These are phyloP conservation scores for Acer saccharum DNA, from an alignment of 345 rosid species.

Conservation along the genomic window DNA sequence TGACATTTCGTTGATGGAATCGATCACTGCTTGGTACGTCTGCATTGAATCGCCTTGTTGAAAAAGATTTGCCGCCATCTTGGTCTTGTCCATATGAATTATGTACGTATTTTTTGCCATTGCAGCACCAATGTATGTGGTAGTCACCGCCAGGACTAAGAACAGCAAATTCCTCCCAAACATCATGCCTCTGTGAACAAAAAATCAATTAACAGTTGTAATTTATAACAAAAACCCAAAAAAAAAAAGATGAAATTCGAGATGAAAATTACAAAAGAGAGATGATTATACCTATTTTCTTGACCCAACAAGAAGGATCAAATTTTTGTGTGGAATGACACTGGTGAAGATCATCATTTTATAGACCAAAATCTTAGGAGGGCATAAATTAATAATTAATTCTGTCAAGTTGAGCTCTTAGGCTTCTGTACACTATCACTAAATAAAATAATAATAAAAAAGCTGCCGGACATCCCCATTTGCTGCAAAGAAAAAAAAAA, in stretches of 20 bases:
- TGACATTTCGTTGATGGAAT: slow-evolving; percentile 36
- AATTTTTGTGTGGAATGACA: too few relatives aligned
- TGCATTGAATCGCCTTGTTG: slow-evolving; percentile 18
- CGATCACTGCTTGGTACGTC: slow-evolving; percentile 37
- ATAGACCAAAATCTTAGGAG: too few relatives aligned
- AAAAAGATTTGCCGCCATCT: slow-evolving; percentile 27
- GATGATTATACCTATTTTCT: too few relatives aligned
- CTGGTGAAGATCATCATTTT: too few relatives aligned
- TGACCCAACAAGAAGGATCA: too few relatives aligned
- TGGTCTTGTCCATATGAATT: slow-evolving; percentile 57
- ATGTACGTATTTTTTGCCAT: slow-evolving; percentile 50
- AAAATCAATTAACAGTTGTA: neutral
- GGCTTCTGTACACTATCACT: too few relatives aligned
- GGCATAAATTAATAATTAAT: too few relatives aligned
- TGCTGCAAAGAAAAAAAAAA: too few relatives aligned
- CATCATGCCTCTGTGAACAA: slow-evolving; percentile 2
- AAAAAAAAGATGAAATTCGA: too few relatives aligned
- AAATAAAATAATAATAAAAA: too few relatives aligned
- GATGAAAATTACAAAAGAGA: neutral
- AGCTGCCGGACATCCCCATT: too few relatives aligned
- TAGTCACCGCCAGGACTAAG: slow-evolving; percentile 27
- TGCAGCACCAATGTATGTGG: slow-evolving; percentile 34
- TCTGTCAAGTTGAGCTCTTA: too few relatives aligned
- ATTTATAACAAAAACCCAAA: neutral
- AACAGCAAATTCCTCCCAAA: slow-evolving; percentile 21